Base-by-base conservation (phyloP, 108 stramenopile species). In the Conticribra guillardii region DNA sequence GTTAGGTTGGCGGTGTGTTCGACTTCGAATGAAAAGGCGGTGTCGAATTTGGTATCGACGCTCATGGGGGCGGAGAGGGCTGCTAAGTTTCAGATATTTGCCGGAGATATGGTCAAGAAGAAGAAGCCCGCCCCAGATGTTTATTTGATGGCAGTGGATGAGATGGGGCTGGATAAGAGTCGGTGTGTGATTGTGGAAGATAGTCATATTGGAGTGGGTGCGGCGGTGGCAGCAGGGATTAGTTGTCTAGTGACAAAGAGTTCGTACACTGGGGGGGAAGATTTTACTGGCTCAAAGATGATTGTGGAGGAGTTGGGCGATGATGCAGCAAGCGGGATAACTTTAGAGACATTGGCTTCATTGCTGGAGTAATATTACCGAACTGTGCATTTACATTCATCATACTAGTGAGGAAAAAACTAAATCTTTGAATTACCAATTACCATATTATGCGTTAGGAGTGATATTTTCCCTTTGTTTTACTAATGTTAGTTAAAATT, bases 111-210 rank as follows among this genome's bases (percentile, higher is more conserved):
- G 82, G 97, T 97, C 19, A 52, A 81, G 54, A 79, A 73, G 47
- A 98, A 98, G 69, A 98, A 98, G 64, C 97, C 97, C 4, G 80
- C 91, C 2, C 97, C 97, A 3, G 97, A 98, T 74, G 89, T 98
- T 2, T 98, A 98, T 73, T 69, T 87, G 44, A 82, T 98, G 79
- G 97, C 97, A 0, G 94, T 92, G 53, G 87, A 94, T 1, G 69
- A 69, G 2, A 89, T 97, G 91, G 87, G 89, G 0, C 69, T 98
- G 53, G 89, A 95, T 67, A 94, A 95, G 32, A 59, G 76, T 22
- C 74, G 66, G 5, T 94, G 93, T 61, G 87, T 96, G 2, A 95
- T 98, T 60, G 87, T 98, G 47, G 97, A 98, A 81, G 97, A 98
- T 78, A 90, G 85, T 22, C 75, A 73, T 54, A 98, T 98, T 73